Base-by-base conservation (phyloP, 73 alveolate genomes). In the Durusdinium trenchii region DNA sequence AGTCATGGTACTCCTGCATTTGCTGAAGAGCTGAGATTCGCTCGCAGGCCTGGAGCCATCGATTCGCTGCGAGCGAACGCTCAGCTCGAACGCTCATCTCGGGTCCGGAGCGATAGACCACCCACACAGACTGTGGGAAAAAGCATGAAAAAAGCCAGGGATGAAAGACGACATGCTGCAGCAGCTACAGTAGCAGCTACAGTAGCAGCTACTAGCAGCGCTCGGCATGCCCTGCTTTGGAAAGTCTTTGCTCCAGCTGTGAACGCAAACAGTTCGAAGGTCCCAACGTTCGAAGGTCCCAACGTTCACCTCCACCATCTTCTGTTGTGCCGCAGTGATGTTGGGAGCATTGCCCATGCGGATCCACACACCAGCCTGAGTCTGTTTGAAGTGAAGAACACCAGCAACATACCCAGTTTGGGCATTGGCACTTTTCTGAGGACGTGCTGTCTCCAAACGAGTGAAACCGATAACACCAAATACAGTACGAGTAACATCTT, bases 291-390 rank as follows among this genome's bases (percentile, higher is more conserved):
- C 3, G 67, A 6, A 6, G 42, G 9, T 6, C 48, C 35, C 46
- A 23, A 23, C 28, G 4, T 52, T 0, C 10, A 76, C 98, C 98
- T 91, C 98, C 12, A 36, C 98, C 50, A 91, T 89, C 87, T 91
- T 91, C 87, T 91, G 98, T 60, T 69, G 98, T 12, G 98, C 98
- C 40, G 98, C 84, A 9, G 98, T 91, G 75, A 91, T 91, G 78
- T 91, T 91, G 38, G 98, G 98, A n/a, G 98, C 98, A 43, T 71
- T 91, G 50, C 98, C 98, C 98, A 91, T 91, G 32, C 98, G 98
- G 82, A 91, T 91, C 98, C 98, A 91, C 10, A 91, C 81, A 40
- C 98, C 98, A 32, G 85, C 98, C 98, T 91, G 46, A n/a, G n/a
- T n/a, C n/a, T n/a, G n/a, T n/a, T n/a, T 12, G 9, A 20, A 9